Evolutionary conservation across 352 stramenopile species (phyloP).

Genomic region (Phytophthora rubi): DNA sequence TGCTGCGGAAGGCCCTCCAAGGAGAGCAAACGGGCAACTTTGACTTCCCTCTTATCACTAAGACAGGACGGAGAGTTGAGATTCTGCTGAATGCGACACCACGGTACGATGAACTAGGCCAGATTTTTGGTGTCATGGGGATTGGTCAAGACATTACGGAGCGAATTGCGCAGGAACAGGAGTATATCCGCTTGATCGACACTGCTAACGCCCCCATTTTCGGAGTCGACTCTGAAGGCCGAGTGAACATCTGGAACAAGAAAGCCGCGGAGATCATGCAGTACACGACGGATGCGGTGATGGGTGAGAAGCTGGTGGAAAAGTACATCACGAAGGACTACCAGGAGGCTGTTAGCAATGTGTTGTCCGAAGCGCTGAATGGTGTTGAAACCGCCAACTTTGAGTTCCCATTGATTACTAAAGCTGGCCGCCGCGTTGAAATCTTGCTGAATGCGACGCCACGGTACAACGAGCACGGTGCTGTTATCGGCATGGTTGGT

Average conservation of each 20-base stretch:
- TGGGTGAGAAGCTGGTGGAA: conserved; percentile 49
- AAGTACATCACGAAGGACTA: conserved; percentile 62
- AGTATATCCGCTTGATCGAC: conserved; percentile 61
- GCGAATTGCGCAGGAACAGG: conserved; percentile 61
- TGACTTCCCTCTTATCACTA: conserved; percentile 60
- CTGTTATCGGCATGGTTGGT: conserved; percentile 87
- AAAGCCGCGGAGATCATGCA: conserved; percentile 74
- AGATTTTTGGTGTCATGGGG: conserved; percentile 47
- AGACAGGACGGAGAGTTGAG: conserved; percentile 34
- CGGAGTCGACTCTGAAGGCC: conserved; percentile 52
- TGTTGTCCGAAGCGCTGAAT: conserved; percentile 48
- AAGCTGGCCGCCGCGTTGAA: conserved; percentile 39
- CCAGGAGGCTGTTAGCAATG: conserved; percentile 47
- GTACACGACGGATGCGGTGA: conserved; percentile 76
- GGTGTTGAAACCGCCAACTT: conserved; percentile 62
- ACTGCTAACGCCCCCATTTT: conserved; percentile 69
- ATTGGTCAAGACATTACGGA: conserved; percentile 63
- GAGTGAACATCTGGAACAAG: conserved; percentile 85
- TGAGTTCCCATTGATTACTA: conserved; percentile 64
- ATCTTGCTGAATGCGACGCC: conserved; percentile 62
- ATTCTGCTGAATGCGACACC: conserved; percentile 53
- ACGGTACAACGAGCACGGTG: conserved; percentile 68
- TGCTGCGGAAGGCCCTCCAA: conserved; percentile 32
- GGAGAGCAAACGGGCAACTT: conserved; percentile 12
- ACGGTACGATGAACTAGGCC: conserved; percentile 38